Percentiles rank a stretch among this genome's conserved stretches.
These are phyloP conservation scores for Yamadazyma sp. DNA, from an alignment of 805 yeast genomes.

Conservation along the genomic window DNA sequence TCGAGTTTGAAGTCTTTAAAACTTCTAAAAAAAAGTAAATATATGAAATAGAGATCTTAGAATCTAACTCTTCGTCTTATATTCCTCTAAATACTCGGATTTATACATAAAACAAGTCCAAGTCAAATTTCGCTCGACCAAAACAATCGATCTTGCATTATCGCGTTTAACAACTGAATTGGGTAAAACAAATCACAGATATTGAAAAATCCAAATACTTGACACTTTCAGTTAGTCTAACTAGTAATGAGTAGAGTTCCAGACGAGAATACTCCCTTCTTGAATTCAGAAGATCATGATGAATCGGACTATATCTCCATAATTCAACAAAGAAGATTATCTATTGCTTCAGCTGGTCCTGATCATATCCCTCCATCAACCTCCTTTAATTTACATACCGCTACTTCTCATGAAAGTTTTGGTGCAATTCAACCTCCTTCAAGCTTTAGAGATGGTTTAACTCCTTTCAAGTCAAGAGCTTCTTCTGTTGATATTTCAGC, in stretches of 20 bases:
- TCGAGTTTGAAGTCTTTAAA: too few relatives aligned
- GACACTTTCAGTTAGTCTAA: too few relatives aligned
- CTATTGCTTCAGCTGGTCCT: constrained; percentile 33
- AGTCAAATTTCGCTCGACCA: too few relatives aligned
- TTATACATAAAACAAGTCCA: too few relatives aligned
- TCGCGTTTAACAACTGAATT: too few relatives aligned
- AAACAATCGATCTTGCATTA: too few relatives aligned
- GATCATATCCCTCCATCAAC: constrained; percentile 14
- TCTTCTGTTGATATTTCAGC: constrained; percentile 10
- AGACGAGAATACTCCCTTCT: constrained; percentile 16
- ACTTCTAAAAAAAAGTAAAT: too few relatives aligned
- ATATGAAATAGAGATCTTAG: too few relatives aligned
- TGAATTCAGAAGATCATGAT: constrained; percentile 16
- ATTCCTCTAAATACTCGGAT: too few relatives aligned
- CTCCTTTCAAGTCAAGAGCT: constrained; percentile 17
- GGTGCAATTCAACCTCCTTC: background rate
- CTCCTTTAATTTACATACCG: constrained; percentile 1
- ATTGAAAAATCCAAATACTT: too few relatives aligned
- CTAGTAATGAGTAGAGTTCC: constrained; percentile 8
- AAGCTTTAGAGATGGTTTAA: constrained; percentile 10
- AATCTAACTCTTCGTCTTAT: too few relatives aligned
- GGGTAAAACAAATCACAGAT: too few relatives aligned
- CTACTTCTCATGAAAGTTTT: background rate
- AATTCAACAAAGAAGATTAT: constrained; percentile 37
- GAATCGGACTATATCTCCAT: constrained; percentile 37